Evolutionary conservation across 2,329 filamentous ascomycete species (phyloP).

Genomic region (Alternaria sp.): DNA sequence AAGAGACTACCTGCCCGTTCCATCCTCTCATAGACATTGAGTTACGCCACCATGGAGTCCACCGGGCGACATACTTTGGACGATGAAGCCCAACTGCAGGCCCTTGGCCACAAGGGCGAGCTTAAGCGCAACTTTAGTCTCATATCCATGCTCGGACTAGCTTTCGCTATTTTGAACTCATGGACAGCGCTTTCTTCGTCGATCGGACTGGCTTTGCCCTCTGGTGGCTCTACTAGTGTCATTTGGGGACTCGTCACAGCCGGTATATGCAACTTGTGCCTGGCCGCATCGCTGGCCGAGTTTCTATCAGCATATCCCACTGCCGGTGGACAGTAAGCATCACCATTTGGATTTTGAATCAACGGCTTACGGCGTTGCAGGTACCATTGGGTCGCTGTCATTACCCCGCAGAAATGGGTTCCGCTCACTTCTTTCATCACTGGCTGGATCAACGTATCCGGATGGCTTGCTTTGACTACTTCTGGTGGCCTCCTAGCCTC

Average conservation of each 20-base stretch:
- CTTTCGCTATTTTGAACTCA: constrained; percentile 70
- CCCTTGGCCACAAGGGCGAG: constrained; percentile 66
- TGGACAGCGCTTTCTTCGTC: constrained; percentile 69
- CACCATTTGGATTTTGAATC: neutral
- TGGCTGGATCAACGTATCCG: constrained; percentile 77
- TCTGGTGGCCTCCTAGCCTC: constrained; percentile 73
- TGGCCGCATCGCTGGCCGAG: constrained; percentile 74
- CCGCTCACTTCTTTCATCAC: constrained; percentile 73
- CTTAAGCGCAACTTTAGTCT: constrained; percentile 66
- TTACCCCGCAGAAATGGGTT: constrained; percentile 68
- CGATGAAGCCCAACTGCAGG: constrained; percentile 49
- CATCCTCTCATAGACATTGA: too few relatives aligned
- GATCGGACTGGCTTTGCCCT: constrained; percentile 69
- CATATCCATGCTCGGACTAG: constrained; percentile 68
- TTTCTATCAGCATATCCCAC: constrained; percentile 72
- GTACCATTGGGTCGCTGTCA: constrained; percentile 75
- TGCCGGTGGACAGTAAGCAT: constrained; percentile 47
- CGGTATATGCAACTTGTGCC: constrained; percentile 71
- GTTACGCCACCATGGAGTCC: constrained; percentile 31
- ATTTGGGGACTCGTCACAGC: constrained; percentile 71
- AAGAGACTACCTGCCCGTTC: neutral
- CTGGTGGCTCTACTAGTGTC: constrained; percentile 74
- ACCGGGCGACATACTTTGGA: constrained; percentile 31
- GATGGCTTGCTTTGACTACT: constrained; percentile 72
- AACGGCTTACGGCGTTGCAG: constrained; percentile 50